Evolutionary conservation across 2,329 filamentous ascomycete species (phyloP).

Genomic region (Orbilia quercus): DNA sequence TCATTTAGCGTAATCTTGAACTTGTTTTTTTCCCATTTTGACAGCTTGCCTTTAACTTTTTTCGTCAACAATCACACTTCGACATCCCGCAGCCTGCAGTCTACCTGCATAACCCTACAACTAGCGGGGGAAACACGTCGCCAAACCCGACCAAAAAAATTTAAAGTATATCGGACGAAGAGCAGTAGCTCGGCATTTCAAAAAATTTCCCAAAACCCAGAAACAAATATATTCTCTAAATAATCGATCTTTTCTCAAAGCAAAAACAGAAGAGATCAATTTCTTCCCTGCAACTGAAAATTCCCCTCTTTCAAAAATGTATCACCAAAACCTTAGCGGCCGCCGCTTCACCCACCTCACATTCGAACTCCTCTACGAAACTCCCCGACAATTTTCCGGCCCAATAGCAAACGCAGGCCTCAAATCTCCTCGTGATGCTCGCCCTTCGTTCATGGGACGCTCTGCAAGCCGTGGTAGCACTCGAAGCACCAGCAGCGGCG

Average conservation of each 20-base stretch:
- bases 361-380: constrained; percentile 56
- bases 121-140: constrained; percentile 5
- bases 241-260: too few species aligned
- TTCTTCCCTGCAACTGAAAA: not conserved
- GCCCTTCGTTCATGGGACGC: constrained; percentile 34
- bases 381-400: constrained; percentile 44
- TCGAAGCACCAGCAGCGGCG: constrained; percentile 43
- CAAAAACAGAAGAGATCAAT: too few species aligned
- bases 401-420: constrained; percentile 43
- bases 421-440: constrained; percentile 31
- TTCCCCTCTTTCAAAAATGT: constrained; percentile 17
- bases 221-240: too few species aligned
- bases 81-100: constrained; percentile 17
- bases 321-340: constrained; percentile 53
- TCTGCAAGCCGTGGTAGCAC: constrained; percentile 41
- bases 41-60: constrained; percentile 43
- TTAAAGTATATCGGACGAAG: not conserved
- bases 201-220: not conserved
- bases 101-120: constrained; percentile 6
- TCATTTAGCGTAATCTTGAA: not conserved
- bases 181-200: not conserved
- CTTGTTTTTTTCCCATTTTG: constrained; percentile 10
- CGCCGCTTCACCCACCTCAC: constrained; percentile 50
- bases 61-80: not conserved
- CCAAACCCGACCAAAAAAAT: not conserved